Base-by-base conservation (phyloP, 2,329 filamentous ascomycete species). In the Phialocephala sp. region DNA sequence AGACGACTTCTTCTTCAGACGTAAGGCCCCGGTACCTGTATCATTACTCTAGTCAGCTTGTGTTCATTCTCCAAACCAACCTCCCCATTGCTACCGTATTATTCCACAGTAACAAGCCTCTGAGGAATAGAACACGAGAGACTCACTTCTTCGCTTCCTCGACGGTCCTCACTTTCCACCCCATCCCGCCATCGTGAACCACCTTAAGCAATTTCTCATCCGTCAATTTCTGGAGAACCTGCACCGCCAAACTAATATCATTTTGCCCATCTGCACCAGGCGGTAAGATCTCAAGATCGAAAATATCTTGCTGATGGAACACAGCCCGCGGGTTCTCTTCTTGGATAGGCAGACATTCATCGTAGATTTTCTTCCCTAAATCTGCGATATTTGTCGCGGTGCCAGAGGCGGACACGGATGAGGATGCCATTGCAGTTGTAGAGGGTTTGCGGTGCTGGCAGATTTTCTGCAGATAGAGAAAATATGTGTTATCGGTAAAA, bases 1-100 rank as follows among this genome's bases (percentile, higher is more conserved):
- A 98, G 32, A 98, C 91, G 75, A 97, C 85, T 75, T 88, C 87
- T 79, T 90, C 86, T 72, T 98, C 94, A 74, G 94, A 88, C 66
- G 87, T 86, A 68, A 88, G 84, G 66, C 82, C 81, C 70, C 84
- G 85, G 77, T 88, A 89, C 72, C 86, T 88, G 68, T 59, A 32
- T 12, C 8, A 32, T 12, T 11, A 50, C n/a, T 9, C 14, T 39
- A 22, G 55, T 68, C 62, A 70, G 70, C 63, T 32, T 62, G 50
- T 37, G 11, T 54, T 64, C 36, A 20, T 20, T 41, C 8, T 36
- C 37, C 12, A 8, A 18, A 18, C 50, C 50, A 54, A 35, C 50
- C 24, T n/a, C 50, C 9, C 22, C 45, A 50, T 50, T 12, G 1
- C 15, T 18, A 27, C 18, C 27, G 20, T 24, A 50, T 1, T 8